Conservation (phyloP, 441 rosid species). For the Jatropha podagrica region DNA sequence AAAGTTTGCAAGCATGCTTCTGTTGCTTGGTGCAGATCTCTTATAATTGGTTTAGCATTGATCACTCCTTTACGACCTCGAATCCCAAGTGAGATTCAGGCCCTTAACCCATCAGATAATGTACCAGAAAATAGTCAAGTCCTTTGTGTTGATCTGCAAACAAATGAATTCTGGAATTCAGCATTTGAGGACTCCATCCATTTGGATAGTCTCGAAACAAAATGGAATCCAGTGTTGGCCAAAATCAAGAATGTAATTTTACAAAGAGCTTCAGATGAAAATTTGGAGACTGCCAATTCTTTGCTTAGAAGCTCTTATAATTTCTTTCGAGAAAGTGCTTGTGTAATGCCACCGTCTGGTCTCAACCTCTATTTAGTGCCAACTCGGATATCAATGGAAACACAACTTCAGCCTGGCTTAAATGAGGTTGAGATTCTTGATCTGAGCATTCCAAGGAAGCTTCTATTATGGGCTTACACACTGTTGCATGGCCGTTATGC, state of each 20-base stretch:
- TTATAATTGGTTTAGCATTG: constrained; percentile 67
- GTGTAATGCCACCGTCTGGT: constrained; percentile 60
- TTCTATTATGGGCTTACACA: constrained; percentile 92
- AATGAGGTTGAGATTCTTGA: constrained; percentile 84
- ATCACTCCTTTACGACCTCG: constrained; percentile 66
- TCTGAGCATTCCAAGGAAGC: constrained; percentile 87
- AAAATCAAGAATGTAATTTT: constrained; percentile 66
- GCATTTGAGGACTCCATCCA: constrained; percentile 59
- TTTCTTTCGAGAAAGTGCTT: constrained; percentile 86
- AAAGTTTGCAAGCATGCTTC: constrained; percentile 95
- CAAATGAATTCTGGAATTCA: constrained; percentile 67
- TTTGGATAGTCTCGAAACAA: constrained; percentile 57
- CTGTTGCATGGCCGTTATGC: constrained; percentile 73
- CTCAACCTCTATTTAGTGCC: constrained; percentile 68
- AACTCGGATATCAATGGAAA: constrained; percentile 43
- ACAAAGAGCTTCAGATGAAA: constrained; percentile 62
- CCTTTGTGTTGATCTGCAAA: constrained; percentile 78
- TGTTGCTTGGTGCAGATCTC: constrained; percentile 89
- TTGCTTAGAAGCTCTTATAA: constrained; percentile 77
- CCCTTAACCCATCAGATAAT: constrained; percentile 40
- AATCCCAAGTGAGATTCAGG: constrained; percentile 45
- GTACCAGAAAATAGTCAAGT: constrained; percentile 48
- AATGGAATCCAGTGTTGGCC: constrained; percentile 67
- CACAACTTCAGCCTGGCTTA: constrained; percentile 45
- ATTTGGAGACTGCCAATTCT: constrained; percentile 68